Conservation (phyloP, 2,329 filamentous ascomycete genomes). For the Fusarium pininemorale region DNA sequence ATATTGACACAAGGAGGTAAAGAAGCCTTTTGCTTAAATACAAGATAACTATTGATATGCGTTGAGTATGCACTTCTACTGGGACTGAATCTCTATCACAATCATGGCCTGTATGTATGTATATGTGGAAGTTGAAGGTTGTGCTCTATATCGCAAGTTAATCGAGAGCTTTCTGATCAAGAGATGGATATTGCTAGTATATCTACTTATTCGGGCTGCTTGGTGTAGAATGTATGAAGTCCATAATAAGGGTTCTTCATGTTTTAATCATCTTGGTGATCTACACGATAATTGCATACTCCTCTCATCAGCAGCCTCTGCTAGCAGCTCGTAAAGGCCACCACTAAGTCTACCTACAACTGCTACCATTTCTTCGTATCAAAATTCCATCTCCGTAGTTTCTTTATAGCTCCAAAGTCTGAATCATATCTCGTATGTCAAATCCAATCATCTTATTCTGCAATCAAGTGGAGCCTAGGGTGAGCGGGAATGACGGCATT, state of each 20-base stretch:
- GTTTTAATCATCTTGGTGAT: background rate
- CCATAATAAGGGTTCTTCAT: background rate
- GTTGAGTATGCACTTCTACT: background rate
- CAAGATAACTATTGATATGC: background rate
- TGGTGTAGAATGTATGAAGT: too few species aligned
- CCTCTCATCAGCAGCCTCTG: background rate
- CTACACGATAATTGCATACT: background rate
- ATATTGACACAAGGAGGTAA: too few species aligned
- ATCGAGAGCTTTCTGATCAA: background rate
- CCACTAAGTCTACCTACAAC: background rate
- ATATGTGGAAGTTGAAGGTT: background rate
- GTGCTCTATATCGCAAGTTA: background rate
- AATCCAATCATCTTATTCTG: conserved; percentile 3
- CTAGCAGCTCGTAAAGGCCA: background rate
- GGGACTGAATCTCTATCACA: background rate
- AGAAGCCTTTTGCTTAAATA: too few species aligned
- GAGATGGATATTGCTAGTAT: background rate
- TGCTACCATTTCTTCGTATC: background rate
- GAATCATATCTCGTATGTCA: background rate
- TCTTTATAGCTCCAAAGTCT: background rate
- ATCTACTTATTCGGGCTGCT: too few species aligned
- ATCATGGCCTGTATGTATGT: background rate
- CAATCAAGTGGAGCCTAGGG: conserved; percentile 21
- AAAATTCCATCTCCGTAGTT: background rate
- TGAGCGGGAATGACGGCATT: conserved; percentile 26